phyloP scores from a whole-genome alignment of 2,329 filamentous ascomycete genomes.

The Blastomyces gilchristii region DNA sequence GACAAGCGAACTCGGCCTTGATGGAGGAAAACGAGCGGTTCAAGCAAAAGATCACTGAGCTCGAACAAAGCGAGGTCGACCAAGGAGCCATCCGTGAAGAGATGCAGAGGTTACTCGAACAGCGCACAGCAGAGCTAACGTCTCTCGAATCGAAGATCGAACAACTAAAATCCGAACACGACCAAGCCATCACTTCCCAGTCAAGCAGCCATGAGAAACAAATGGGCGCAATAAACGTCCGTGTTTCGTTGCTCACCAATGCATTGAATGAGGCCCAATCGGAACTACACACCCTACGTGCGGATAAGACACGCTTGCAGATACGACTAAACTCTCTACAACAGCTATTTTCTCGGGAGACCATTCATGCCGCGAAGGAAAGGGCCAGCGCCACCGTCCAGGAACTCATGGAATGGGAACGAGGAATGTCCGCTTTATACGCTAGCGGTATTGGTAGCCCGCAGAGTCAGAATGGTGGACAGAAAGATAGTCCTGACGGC shows the following conservation, averaged over 20 bases:
- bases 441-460: conserved; percentile 14
- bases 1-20: conserved; percentile 26
- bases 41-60: conserved; percentile 23
- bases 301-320: conserved; percentile 29
- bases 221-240: conserved; percentile 32
- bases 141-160: conserved; percentile 30
- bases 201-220: conserved; percentile 26
- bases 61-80: conserved; percentile 27
- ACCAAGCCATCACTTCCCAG: conserved; percentile 20
- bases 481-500: conserved; percentile 22
- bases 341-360: conserved; percentile 29
- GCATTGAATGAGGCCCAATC: conserved; percentile 28
- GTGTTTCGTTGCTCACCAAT: conserved; percentile 33
- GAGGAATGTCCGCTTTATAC: conserved; percentile 16
- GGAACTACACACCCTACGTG: conserved; percentile 29
- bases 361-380: conserved; percentile 31
- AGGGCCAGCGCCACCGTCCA: conserved; percentile 22
- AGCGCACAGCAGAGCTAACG: conserved; percentile 27
- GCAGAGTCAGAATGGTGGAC: conserved; percentile 16
- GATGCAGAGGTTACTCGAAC: conserved; percentile 28
- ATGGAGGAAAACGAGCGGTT: conserved; percentile 29
- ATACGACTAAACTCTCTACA: conserved; percentile 29
- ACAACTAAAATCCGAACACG: conserved; percentile 25
- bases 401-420: conserved; percentile 16
- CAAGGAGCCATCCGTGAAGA: conserved; percentile 27